These are phyloP conservation scores for Coemansia sp. DNA, from an alignment of 192 early-diverging fungal species.

Conservation along the genomic window DNA sequence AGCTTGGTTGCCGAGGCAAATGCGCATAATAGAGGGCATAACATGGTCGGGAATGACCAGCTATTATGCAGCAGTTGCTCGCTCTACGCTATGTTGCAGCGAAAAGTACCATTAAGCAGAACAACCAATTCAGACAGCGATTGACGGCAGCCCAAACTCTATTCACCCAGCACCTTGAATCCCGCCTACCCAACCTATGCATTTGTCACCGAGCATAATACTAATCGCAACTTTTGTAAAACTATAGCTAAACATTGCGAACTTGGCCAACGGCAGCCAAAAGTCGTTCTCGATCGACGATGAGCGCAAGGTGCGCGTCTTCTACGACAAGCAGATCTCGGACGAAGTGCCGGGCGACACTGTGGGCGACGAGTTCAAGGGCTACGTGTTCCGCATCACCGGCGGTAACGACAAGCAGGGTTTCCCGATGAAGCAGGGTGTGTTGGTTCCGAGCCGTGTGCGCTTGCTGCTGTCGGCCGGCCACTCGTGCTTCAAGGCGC, in stretches of 20 bases:
- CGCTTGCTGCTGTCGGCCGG: slow-evolving; percentile 83
- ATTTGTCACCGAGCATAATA: too few species aligned
- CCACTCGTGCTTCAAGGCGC: slow-evolving; percentile 98
- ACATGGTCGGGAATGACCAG: too few species aligned
- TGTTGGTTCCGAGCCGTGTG: slow-evolving; percentile 73
- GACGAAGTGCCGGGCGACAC: slow-evolving; percentile 93
- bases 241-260: slow-evolving; percentile 95
- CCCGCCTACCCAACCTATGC: neutral
- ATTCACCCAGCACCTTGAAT: too few species aligned
- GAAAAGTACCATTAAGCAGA: too few species aligned
- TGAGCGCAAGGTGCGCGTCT: slow-evolving; percentile 89
- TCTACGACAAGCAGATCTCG: slow-evolving; percentile 98
- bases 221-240: too few species aligned
- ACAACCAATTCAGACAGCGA: too few species aligned
- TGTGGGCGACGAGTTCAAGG: slow-evolving; percentile 99
- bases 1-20: too few species aligned
- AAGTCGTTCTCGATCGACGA: slow-evolving; percentile 98
- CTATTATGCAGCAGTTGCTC: too few species aligned
- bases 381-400: slow-evolving; percentile 98
- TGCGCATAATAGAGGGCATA: too few species aligned
- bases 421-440: slow-evolving; percentile 99
- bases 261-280: slow-evolving; percentile 97
- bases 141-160: too few species aligned
- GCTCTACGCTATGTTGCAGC: too few species aligned
- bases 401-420: slow-evolving; percentile 99